Percentiles rank a stretch among this genome's conserved stretches.
Conservation (phyloP, 2,329 filamentous ascomycete genomes). For the Fusarium stilboides region DNA sequence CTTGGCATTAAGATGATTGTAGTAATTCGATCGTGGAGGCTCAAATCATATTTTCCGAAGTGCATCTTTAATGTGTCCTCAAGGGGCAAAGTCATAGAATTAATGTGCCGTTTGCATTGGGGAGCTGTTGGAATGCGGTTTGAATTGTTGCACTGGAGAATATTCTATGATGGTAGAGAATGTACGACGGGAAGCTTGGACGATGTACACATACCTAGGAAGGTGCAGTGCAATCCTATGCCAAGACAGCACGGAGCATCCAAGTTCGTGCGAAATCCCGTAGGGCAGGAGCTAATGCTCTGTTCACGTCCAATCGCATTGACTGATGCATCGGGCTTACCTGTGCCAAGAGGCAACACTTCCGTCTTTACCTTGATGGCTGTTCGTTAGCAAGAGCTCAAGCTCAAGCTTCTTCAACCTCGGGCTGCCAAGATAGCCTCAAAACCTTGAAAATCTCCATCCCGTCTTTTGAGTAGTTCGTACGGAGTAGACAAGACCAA, state of each 20-base stretch:
- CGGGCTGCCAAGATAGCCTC: slow-evolving; percentile 21
- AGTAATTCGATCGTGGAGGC: slow-evolving; percentile 7
- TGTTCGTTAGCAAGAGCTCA: not conserved
- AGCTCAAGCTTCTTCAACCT: slow-evolving; percentile 10
- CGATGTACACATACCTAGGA: no score
- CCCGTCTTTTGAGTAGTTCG: slow-evolving; percentile 8
- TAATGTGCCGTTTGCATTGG: not conserved
- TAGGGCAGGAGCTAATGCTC: no score
- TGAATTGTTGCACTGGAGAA: not conserved
- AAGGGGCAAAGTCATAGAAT: not conserved
- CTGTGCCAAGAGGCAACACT: not conserved
- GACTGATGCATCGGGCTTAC: no score
- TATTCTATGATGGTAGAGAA: not conserved
- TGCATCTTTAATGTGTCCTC: not conserved
- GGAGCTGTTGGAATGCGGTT: not conserved
- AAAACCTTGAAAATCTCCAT: slow-evolving; percentile 26
- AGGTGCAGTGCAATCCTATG: no score
- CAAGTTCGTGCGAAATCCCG: no score
- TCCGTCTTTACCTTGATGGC: not conserved
- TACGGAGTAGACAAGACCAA: slow-evolving; percentile 23
- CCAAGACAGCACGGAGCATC: no score
- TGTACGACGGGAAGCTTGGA: not conserved
- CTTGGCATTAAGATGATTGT: not conserved
- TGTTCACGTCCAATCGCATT: no score
- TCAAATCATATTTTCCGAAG: slow-evolving; percentile 10